phyloP scores from a whole-genome alignment of 352 stramenopile species.

The Globisporangium parvum region DNA sequence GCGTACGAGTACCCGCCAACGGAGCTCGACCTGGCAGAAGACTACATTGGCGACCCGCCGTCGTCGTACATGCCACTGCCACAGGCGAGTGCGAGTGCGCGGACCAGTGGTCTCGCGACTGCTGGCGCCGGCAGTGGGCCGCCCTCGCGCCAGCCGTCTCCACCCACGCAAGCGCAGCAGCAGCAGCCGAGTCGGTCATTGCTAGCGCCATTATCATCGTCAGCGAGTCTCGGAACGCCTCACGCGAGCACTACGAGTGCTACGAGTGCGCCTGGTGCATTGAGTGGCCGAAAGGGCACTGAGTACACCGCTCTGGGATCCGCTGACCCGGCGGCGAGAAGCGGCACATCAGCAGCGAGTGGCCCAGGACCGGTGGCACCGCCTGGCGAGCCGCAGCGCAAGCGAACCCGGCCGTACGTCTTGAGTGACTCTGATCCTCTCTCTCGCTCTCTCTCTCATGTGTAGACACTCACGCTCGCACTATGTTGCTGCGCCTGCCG shows the following conservation, averaged over 20 bases:
- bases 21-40: conserved; percentile 5
- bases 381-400: conserved; percentile 21
- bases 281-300: not conserved
- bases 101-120: not conserved
- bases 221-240: not conserved
- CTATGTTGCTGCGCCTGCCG: not conserved
- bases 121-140: not conserved
- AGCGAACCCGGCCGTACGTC: conserved; percentile 42
- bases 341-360: not conserved
- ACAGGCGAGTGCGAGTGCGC: too few relatives aligned
- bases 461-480: not conserved
- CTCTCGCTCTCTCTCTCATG: conserved; percentile 1
- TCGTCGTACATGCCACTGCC: not conserved
- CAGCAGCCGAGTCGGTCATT: not conserved
- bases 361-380: not conserved
- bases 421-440: not conserved
- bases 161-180: not conserved
- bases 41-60: conserved; percentile 7
- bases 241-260: not conserved
- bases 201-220: not conserved
- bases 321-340: too few relatives aligned
- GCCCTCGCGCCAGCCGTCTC: not conserved
- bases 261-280: too few relatives aligned
- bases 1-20: conserved; percentile 5
- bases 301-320: not conserved